Evolutionary conservation across 257 asterid genomes (phyloP).

Genomic region (Solanum neorickii): DNA sequence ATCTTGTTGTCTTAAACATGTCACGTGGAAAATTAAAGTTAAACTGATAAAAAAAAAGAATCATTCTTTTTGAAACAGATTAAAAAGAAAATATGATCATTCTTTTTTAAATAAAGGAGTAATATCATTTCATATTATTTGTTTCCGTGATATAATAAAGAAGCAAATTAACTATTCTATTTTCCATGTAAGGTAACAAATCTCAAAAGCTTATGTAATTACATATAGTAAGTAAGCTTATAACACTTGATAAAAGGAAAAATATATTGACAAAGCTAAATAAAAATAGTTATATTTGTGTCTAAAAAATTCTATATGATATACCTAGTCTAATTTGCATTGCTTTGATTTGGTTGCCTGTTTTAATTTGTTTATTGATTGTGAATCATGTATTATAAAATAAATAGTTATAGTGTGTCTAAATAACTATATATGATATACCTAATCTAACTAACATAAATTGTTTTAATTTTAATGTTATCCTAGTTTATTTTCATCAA

Average conservation of each 20-base stretch:
- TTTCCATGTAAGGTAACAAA: neutral
- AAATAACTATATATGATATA: no score
- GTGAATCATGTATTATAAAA: neutral
- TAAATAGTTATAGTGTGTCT: neutral
- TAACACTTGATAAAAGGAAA: neutral
- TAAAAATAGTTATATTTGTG: no score
- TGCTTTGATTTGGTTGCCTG: neutral
- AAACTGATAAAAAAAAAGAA: no score
- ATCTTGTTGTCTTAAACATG: no score
- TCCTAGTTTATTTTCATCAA: neutral
- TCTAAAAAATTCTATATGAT: no score
- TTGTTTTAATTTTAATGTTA: neutral
- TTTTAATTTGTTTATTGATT: neutral
- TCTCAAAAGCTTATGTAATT: neutral
- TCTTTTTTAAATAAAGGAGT: no score
- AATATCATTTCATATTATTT: no score
- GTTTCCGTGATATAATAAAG: neutral
- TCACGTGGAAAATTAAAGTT: no score
- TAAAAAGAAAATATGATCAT: no score
- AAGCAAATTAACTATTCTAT: neutral
- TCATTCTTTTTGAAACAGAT: no score
- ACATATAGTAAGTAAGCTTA: neutral
- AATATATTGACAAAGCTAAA: neutral
- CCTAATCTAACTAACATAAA: neutral
- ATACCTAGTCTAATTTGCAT: neutral